Conservation (phyloP, 1,284 basidiomycete species). For the Trametes hirsuta region DNA sequence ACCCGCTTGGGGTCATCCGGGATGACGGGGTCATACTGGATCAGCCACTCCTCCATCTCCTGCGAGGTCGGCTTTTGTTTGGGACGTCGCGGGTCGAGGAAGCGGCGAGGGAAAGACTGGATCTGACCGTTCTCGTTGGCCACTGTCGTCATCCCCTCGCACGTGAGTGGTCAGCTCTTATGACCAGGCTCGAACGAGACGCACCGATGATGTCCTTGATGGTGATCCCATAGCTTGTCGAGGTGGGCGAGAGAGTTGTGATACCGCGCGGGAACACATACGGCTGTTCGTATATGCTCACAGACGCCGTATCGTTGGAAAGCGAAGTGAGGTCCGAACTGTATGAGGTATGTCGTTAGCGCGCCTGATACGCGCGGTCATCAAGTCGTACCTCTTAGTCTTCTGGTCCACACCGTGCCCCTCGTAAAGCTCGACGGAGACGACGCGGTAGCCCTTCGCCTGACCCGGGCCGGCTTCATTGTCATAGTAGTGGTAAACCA, state of each 20-base stretch:
- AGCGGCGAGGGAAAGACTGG: constrained; percentile 71
- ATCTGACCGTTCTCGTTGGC: constrained; percentile 80
- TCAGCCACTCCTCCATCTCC: constrained; percentile 86
- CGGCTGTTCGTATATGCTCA: constrained; percentile 69
- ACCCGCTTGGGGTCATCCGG: constrained; percentile 75
- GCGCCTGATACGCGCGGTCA: not conserved
- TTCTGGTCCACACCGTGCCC: constrained; percentile 66
- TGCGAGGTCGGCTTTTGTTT: constrained; percentile 74
- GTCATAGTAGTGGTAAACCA: constrained; percentile 86
- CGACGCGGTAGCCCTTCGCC: constrained; percentile 71
- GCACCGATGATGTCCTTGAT: constrained; percentile 84
- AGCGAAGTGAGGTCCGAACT: constrained; percentile 81
- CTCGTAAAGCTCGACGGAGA: constrained; percentile 89
- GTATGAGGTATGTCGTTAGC: constrained; percentile 10
- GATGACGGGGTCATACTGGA: constrained; percentile 84
- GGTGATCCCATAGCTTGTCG: constrained; percentile 87
- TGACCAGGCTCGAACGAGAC: constrained; percentile 29
- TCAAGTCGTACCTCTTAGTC: constrained; percentile 60
- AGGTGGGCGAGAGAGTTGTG: constrained; percentile 73
- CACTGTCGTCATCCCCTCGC: constrained; percentile 46
- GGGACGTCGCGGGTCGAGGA: constrained; percentile 87
- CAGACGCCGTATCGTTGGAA: constrained; percentile 51
- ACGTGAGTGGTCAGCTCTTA: not conserved
- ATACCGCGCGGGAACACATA: constrained; percentile 76
- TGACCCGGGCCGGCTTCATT: constrained; percentile 52